Percentiles rank a stretch among this genome's conserved stretches.
Conservation (phyloP, 2,329 filamentous ascomycete species). For the Macrophomina phaseolina region DNA sequence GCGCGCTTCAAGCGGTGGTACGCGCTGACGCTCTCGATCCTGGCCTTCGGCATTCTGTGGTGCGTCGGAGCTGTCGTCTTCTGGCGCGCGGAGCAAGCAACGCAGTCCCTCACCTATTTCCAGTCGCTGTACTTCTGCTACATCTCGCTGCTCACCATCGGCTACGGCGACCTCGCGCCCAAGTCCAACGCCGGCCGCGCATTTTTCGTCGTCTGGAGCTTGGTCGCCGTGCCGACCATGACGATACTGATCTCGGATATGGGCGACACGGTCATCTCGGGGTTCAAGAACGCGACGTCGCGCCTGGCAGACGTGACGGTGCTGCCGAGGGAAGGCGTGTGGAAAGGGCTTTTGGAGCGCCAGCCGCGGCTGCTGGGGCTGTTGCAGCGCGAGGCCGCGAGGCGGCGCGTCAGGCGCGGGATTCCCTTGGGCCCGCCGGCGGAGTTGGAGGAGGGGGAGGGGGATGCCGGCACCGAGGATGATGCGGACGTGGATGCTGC, state of each 20-base stretch:
- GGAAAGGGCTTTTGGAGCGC: constrained; percentile 56
- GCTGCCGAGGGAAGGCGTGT: constrained; percentile 65
- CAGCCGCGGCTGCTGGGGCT: constrained; percentile 52
- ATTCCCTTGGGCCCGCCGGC: constrained; percentile 39
- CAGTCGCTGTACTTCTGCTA: constrained; percentile 86
- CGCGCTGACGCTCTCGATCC: constrained; percentile 69
- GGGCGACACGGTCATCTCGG: constrained; percentile 77
- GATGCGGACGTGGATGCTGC: neutral
- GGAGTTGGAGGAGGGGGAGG: neutral
- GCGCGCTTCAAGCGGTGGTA: constrained; percentile 74
- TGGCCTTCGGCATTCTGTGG: constrained; percentile 78
- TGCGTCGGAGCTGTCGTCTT: constrained; percentile 80
- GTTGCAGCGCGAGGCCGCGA: constrained; percentile 44
- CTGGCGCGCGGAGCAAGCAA: constrained; percentile 61
- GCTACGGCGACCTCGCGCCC: constrained; percentile 82
- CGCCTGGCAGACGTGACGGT: constrained; percentile 69
- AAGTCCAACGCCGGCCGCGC: constrained; percentile 78
- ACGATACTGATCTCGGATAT: constrained; percentile 67
- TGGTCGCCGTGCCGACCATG: constrained; percentile 85
- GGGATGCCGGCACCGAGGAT: constrained; percentile 27
- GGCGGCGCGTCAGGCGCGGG: constrained; percentile 36
- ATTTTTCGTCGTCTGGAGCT: constrained; percentile 92
- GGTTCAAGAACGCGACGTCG: constrained; percentile 67
- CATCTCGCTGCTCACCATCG: constrained; percentile 80
- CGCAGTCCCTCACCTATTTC: constrained; percentile 72